These are phyloP conservation scores for Thalassiosira sp. DNA, from an alignment of 352 stramenopile species.

Conservation along the genomic window DNA sequence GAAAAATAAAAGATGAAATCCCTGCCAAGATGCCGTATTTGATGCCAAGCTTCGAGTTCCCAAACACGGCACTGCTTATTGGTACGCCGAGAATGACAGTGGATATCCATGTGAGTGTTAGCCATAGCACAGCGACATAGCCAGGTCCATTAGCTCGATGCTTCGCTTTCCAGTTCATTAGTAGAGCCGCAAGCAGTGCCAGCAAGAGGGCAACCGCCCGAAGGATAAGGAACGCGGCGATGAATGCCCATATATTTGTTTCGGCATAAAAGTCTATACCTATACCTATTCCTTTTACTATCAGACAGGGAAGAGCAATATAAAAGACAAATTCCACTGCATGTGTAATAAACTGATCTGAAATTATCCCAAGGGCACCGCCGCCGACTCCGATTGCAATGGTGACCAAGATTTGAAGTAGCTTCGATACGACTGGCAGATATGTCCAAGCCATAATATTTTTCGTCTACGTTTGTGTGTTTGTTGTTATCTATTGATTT, in stretches of 20 bases:
- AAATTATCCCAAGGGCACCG: background rate
- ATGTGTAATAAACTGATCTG: slow-evolving; percentile 29
- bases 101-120: slow-evolving; percentile 46
- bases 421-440: slow-evolving; percentile 31
- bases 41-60: slow-evolving; percentile 10
- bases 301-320: slow-evolving; percentile 36
- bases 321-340: slow-evolving; percentile 46
- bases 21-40: slow-evolving; percentile 40
- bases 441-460: slow-evolving; percentile 29
- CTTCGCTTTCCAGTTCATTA: slow-evolving; percentile 5
- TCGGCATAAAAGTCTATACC: slow-evolving; percentile 54
- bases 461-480: too few species aligned
- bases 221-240: slow-evolving; percentile 39
- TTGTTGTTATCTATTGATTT: too few species aligned
- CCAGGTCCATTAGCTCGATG: slow-evolving; percentile 8
- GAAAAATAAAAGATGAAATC: slow-evolving; percentile 53
- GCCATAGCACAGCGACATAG: slow-evolving; percentile 42
- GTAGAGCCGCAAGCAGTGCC: slow-evolving; percentile 9
- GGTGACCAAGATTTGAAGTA: slow-evolving; percentile 33
- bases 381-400: slow-evolving; percentile 14
- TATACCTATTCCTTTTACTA: slow-evolving; percentile 43
- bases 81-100: slow-evolving; percentile 50
- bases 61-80: slow-evolving; percentile 39
- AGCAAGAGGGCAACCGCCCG: slow-evolving; percentile 28
- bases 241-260: slow-evolving; percentile 41